Base-by-base conservation (phyloP, 2,329 filamentous ascomycete genomes). In the Cercospora zeina region DNA sequence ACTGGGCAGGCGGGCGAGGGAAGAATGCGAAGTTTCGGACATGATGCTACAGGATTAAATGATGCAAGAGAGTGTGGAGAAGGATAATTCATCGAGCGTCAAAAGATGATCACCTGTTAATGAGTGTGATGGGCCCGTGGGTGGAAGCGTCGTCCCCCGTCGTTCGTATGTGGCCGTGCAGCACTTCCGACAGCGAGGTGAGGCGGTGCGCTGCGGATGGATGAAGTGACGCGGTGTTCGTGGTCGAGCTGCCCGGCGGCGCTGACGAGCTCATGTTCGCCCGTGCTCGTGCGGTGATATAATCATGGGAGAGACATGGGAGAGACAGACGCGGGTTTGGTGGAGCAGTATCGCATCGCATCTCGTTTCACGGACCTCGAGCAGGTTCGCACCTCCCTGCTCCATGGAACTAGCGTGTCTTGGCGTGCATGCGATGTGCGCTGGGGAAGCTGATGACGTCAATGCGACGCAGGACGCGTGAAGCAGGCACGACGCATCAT, bases 31-130 rank as follows among this genome's bases (percentile, higher is more conserved):
- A 27, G 63, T 54, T 56, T 69, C 63, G 62, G 71, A 72, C 67
- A 71, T 72, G 65, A 56, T 63, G 59, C 6, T 37, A 33, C 13
- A 56, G 33, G 49, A 21, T 27, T 42, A 42, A 50, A 50, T 51
- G n/a, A 37, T 63, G 58, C 27, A 51, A 30, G n/a, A 56, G 33
- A 58, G 33, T 13, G 54, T 39, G 45, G 58, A 57, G 53, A 37
- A 54, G 36, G 33, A 33, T 16, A 31, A 60, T 53, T 30, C 57
- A 49, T 24, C 30, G 58, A 53, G 61, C 31, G 21, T 27, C 24
- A 49, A 54, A 58, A 47, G 55, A 61, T 19, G 61, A 54, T 69
- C 67, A 70, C 69, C 68, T 71, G 67, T 69, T 59, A 42, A 62
- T 36, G 47, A 69, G 65, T 16, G 53, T 59, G 55, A 71, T 71